phyloP scores from a whole-genome alignment of 768 basidiomycete genomes.

The Boletus edulis region DNA sequence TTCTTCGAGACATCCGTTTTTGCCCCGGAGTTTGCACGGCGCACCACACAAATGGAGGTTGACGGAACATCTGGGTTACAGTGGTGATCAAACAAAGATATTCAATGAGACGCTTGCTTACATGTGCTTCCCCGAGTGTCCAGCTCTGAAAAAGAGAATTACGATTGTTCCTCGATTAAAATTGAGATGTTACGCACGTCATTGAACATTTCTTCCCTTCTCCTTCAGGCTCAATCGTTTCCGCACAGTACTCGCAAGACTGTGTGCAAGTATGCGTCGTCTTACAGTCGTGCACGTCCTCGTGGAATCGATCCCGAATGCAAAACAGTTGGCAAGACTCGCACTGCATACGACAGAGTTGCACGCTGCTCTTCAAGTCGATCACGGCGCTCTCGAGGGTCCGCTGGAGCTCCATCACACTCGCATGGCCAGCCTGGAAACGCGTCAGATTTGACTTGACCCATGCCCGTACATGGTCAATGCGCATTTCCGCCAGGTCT shows the following conservation, averaged over 20 bases:
- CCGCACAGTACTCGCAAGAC: conserved; percentile 42
- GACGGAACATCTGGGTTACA: conserved; percentile 45
- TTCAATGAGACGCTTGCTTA: conserved; percentile 29
- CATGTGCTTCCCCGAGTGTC: conserved; percentile 55
- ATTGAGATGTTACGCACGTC: conserved; percentile 35
- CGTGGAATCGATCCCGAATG: conserved; percentile 45
- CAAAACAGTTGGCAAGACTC: conserved; percentile 48
- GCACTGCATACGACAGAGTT: conserved; percentile 53
- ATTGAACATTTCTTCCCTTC: conserved; percentile 39
- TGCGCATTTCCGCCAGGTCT: conserved; percentile 41
- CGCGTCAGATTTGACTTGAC: conserved; percentile 45
- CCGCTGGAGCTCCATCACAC: conserved; percentile 44
- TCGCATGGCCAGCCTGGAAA: conserved; percentile 46
- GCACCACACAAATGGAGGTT: conserved; percentile 54
- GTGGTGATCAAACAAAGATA: background rate
- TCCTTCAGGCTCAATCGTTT: too few relatives aligned
- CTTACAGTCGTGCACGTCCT: conserved; percentile 45
- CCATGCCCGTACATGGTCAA: conserved; percentile 51
- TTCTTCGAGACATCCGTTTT: conserved; percentile 47
- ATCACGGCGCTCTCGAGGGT: conserved; percentile 41
- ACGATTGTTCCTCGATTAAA: background rate
- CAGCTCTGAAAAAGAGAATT: conserved; percentile 39
- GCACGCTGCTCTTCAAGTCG: conserved; percentile 45
- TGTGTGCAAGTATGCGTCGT: conserved; percentile 47
- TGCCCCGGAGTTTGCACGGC: conserved; percentile 44